Evolutionary conservation across 768 basidiomycete species (phyloP).

Genomic region (Suillus sp.): DNA sequence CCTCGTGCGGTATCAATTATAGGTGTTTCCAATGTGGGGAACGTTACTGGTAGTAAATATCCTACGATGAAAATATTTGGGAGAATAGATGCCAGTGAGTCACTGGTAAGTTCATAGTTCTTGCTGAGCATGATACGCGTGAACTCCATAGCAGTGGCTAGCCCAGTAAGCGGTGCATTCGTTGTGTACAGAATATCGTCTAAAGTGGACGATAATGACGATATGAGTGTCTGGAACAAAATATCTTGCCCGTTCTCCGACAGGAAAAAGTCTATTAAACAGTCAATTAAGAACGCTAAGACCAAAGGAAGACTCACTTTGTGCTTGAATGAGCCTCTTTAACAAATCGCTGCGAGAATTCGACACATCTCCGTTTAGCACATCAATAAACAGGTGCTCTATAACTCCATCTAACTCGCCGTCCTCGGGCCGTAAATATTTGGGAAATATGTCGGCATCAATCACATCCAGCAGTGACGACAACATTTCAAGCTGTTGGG

Average conservation of each 20-base stretch:
- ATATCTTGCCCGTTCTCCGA: slow-evolving; percentile 33
- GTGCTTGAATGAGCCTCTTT: slow-evolving; percentile 40
- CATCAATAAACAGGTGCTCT: slow-evolving; percentile 40
- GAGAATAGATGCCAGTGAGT: slow-evolving; percentile 30
- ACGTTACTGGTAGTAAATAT: slow-evolving; percentile 44
- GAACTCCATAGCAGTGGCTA: slow-evolving; percentile 36
- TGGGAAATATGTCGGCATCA: slow-evolving; percentile 41
- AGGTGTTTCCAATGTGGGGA: slow-evolving; percentile 26
- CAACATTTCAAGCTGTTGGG: slow-evolving; percentile 34
- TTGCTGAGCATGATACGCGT: slow-evolving; percentile 33
- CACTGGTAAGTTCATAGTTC: slow-evolving; percentile 10
- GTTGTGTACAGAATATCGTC: slow-evolving; percentile 35
- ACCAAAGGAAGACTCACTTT: slow-evolving; percentile 35
- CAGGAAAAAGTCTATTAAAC: slow-evolving; percentile 31
- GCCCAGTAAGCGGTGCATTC: slow-evolving; percentile 15
- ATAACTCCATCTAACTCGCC: slow-evolving; percentile 50
- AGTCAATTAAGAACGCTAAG: not conserved
- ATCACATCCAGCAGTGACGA: slow-evolving; percentile 45
- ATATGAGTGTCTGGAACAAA: slow-evolving; percentile 36
- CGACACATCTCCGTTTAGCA: slow-evolving; percentile 30
- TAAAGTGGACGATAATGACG: slow-evolving; percentile 39
- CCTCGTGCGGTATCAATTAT: slow-evolving; percentile 22
- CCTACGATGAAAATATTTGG: slow-evolving; percentile 51
- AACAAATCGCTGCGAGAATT: slow-evolving; percentile 36
- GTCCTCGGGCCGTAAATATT: slow-evolving; percentile 44